These are phyloP conservation scores for Phyllosticta citriasiana DNA, from an alignment of 2,329 filamentous ascomycete species.

Conservation along the genomic window DNA sequence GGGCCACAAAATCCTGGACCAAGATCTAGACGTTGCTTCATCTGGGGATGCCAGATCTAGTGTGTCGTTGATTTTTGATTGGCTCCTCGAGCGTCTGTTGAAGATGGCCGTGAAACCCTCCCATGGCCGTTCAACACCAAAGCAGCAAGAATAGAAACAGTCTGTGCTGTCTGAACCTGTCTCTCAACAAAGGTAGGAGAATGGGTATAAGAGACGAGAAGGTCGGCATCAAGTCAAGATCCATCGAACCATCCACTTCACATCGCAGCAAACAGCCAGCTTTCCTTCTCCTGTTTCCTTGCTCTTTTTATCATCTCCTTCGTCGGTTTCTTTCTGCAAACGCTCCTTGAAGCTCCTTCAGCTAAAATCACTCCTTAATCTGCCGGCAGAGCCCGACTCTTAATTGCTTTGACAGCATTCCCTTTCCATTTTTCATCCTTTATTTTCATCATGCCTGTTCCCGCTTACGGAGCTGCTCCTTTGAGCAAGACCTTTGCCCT, in stretches of 20 bases:
- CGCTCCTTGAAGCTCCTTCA: slow-evolving; percentile 13
- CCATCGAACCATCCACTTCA: slow-evolving; percentile 2
- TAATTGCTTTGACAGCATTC: slow-evolving; percentile 9
- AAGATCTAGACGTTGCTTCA: not conserved
- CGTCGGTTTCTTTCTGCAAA: slow-evolving; percentile 17
- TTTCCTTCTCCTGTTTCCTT: slow-evolving; percentile 22
- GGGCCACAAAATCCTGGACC: not conserved
- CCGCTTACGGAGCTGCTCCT: slow-evolving; percentile 53
- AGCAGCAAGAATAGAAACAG: slow-evolving; percentile 6
- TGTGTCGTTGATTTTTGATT: not conserved
- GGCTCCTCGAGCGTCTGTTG: slow-evolving; percentile 5
- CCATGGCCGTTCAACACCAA: not conserved
- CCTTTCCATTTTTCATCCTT: not conserved
- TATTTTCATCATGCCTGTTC: slow-evolving; percentile 39
- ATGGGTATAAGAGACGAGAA: slow-evolving; percentile 1
- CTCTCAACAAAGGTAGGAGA: not conserved
- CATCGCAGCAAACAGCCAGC: slow-evolving; percentile 18
- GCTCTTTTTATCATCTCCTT: slow-evolving; percentile 23
- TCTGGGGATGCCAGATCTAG: not conserved
- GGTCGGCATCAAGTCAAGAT: not conserved
- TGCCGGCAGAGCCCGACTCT: slow-evolving; percentile 24
- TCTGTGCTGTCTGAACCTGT: slow-evolving; percentile 1
- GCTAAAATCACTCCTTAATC: slow-evolving; percentile 19
- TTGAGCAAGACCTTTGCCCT: slow-evolving; percentile 70
- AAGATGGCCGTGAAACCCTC: slow-evolving; percentile 4